Evolutionary conservation across 2,329 filamentous ascomycete genomes (phyloP).

Genomic region (Apiospora aurea): DNA sequence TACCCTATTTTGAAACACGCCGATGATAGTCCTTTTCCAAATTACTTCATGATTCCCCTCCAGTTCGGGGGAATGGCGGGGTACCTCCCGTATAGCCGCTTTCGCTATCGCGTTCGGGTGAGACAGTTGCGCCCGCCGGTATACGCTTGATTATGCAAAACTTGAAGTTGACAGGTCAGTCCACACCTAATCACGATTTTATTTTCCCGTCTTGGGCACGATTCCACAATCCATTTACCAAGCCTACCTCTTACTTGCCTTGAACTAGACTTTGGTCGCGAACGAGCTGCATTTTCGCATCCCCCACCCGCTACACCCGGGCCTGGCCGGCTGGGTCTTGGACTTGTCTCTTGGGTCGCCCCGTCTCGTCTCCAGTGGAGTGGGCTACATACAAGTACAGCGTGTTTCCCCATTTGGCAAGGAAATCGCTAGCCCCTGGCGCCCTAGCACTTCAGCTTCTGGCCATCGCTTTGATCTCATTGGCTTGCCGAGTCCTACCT

Average conservation of each 20-base stretch:
- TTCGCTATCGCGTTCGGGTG: neutral
- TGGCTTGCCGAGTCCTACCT: neutral
- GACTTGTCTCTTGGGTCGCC: neutral
- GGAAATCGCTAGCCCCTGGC: neutral
- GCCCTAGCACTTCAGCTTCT: neutral
- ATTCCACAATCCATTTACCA: neutral
- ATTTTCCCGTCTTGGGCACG: neutral
- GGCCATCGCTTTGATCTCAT: neutral
- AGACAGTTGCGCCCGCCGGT: neutral
- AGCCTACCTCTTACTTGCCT: neutral
- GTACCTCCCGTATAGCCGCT: neutral
- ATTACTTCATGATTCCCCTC: neutral
- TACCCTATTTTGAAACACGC: neutral
- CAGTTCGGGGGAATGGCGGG: slow-evolving; percentile 5
- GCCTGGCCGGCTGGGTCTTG: neutral
- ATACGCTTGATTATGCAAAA: neutral
- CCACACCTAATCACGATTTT: neutral
- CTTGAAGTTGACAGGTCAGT: neutral
- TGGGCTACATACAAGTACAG: neutral
- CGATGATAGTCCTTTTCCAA: neutral
- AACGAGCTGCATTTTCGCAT: neutral
- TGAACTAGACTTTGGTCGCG: neutral
- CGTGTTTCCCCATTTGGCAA: neutral
- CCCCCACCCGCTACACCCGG: slow-evolving; percentile 4
- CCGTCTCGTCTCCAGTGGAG: neutral